Evolutionary conservation across 805 yeast genomes (phyloP), one percentile per base, ranked within the genome.

Genomic region (Hanseniaspora thailandica): DNA sequence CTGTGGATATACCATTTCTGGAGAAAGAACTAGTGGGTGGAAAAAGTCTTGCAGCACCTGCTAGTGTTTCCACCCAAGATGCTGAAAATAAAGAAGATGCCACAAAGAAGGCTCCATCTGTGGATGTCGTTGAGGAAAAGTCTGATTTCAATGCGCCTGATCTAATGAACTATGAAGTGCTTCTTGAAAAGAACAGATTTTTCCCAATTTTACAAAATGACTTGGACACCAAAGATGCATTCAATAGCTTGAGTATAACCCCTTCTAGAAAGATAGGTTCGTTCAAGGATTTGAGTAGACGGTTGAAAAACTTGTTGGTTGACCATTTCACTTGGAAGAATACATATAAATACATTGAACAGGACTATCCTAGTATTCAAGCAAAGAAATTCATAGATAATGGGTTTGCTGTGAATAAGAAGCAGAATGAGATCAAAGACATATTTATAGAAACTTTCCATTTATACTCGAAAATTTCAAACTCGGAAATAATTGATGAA

Each of bases 401-500:
- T 30, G 70, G 69, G 0, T 19, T 55, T 36, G 59, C 60, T 33
- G 61, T 59, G 17, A 33, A 40, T 2, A 62, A 59, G 1, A 63
- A 71, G 40, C 62, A 68, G 19, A 47, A 52, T 3, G 55, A 62
- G 10, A 66, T 77, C 25, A 65, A 64, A 52, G 57, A 62, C 5
- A 71, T 73, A 2, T 71, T 76, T 50, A 30, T 58, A 31, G 64
- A 60, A 26, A 69, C 78, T 3, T 78, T 81, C 80, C 47, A 57
- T 9, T 65, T 63, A 15, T 76, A 76, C 59, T 68, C 69, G 48
- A 58, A 61, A 17, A 56, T 66, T 48, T 78, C 72, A 1, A 71
- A 70, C 66, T 77, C 76, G 3, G 68, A 66, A 49, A 19, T 43
- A 10, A 15, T 26, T 26, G 80, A 76, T 56, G 78, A 73, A 55